phyloP scores from a whole-genome alignment of 2,329 filamentous ascomycete species.

The Alternaria brassicicola region DNA sequence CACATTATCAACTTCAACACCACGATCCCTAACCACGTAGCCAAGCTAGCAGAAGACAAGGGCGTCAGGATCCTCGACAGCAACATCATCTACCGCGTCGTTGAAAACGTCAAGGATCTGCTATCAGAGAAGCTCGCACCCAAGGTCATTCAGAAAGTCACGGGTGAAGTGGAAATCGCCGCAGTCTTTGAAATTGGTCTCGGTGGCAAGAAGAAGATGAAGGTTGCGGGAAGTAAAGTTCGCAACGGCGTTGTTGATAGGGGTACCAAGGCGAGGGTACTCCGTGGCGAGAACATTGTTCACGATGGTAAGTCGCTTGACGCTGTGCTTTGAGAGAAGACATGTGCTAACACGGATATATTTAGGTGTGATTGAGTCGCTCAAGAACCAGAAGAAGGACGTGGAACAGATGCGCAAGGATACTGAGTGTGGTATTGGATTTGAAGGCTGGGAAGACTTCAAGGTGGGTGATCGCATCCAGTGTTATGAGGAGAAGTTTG shows the following conservation, averaged over 20 bases:
- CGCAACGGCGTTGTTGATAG: constrained; percentile 76
- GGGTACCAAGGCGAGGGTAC: constrained; percentile 70
- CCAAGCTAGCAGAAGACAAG: constrained; percentile 69
- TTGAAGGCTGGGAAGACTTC: constrained; percentile 80
- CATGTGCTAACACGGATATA: constrained; percentile 12
- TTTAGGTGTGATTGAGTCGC: constrained; percentile 74
- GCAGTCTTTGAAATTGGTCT: constrained; percentile 85
- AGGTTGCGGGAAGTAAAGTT: constrained; percentile 86
- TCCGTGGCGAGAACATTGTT: constrained; percentile 72
- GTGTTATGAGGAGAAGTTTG: constrained; percentile 77
- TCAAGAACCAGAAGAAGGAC: constrained; percentile 94
- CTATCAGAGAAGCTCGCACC: constrained; percentile 74
- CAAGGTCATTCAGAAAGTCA: constrained; percentile 69
- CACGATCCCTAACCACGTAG: constrained; percentile 69
- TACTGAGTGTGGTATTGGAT: constrained; percentile 88
- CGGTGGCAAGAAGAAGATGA: constrained; percentile 70
- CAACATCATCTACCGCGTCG: constrained; percentile 82
- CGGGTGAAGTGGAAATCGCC: constrained; percentile 85
- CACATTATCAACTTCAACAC: constrained; percentile 88
- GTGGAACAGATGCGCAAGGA: constrained; percentile 89
- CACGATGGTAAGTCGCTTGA: constrained; percentile 73
- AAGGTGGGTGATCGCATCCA: constrained; percentile 84
- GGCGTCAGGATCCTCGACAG: constrained; percentile 82
- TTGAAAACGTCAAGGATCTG: constrained; percentile 72
- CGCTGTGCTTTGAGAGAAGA: not conserved